Percentiles rank a stretch among this genome's conserved stretches.
Conservation (phyloP, 2,329 filamentous ascomycete species). For the Thielaviopsis populi region DNA sequence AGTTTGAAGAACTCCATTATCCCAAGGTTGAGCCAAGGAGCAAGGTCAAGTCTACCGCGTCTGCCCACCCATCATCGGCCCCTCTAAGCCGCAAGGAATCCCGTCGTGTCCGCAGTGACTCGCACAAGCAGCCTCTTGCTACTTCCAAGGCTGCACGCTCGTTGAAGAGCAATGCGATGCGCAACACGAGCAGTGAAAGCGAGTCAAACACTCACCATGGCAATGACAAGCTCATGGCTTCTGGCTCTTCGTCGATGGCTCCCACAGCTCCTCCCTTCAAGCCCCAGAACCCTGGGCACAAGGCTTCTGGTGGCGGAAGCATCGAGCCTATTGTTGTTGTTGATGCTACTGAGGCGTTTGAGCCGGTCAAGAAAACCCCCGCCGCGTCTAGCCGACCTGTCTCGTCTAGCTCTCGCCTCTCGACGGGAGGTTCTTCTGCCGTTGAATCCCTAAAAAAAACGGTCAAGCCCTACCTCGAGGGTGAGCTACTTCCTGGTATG, state of each 20-base stretch:
- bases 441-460: constrained; percentile 13
- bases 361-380: constrained; percentile 5
- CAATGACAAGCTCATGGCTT: neutral
- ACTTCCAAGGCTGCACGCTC: neutral
- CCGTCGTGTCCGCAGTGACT: constrained; percentile 14
- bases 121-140: constrained; percentile 5
- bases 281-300: constrained; percentile 4
- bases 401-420: constrained; percentile 1
- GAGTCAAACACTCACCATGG: constrained; percentile 1
- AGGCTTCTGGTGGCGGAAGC: neutral
- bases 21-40: constrained; percentile 24
- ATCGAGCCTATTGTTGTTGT: constrained; percentile 4
- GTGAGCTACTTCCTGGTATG: constrained; percentile 33
- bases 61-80: neutral
- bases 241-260: constrained; percentile 8
- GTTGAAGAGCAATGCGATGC: constrained; percentile 6
- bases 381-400: neutral
- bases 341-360: constrained; percentile 7
- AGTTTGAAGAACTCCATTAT: constrained; percentile 31
- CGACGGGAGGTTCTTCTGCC: neutral
- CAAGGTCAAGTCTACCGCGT: constrained; percentile 16
- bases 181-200: constrained; percentile 9
- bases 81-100: constrained; percentile 11
- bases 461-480: constrained; percentile 38
- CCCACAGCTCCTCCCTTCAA: constrained; percentile 13